Percentiles rank a stretch among this genome's conserved stretches.
These are phyloP conservation scores for Suillus clintonianus DNA, from an alignment of 768 basidiomycete species.

Conservation along the genomic window DNA sequence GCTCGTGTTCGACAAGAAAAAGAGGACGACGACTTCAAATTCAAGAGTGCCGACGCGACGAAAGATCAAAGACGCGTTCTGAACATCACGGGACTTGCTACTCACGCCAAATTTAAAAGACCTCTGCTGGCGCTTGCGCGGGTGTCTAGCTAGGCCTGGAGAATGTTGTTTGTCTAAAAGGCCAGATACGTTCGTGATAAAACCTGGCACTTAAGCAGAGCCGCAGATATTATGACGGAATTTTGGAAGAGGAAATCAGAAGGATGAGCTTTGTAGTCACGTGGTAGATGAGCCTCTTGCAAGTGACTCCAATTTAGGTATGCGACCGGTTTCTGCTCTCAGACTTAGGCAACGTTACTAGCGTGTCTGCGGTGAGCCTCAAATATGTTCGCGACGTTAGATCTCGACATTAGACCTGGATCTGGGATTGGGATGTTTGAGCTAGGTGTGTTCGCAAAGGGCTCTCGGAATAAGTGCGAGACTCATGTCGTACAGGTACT, in stretches of 20 bases:
- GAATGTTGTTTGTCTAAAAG: not conserved
- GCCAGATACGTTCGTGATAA: not conserved
- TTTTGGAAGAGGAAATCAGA: too few species aligned
- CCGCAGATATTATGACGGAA: not conserved
- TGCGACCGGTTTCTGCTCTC: slow-evolving; percentile 10
- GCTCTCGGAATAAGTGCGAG: not conserved
- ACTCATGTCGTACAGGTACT: slow-evolving; percentile 45
- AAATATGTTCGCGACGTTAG: slow-evolving; percentile 66
- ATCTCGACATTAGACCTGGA: slow-evolving; percentile 77
- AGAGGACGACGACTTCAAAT: not conserved
- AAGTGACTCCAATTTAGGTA: not conserved
- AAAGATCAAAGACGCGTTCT: not conserved
- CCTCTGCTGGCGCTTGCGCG: not conserved
- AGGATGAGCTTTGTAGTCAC: not conserved
- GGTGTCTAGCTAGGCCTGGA: not conserved
- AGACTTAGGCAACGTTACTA: not conserved
- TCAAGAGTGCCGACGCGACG: not conserved
- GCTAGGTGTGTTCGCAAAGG: slow-evolving; percentile 47
- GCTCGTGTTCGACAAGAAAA: not conserved
- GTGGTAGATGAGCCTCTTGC: not conserved
- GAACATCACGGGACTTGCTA: not conserved
- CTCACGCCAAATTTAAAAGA: not conserved
- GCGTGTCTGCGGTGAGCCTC: not conserved
- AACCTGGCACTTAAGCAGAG: not conserved
- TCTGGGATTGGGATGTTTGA: slow-evolving; percentile 78